phyloP scores from a whole-genome alignment of 768 basidiomycete genomes.

The Lactifluus piperatus region DNA sequence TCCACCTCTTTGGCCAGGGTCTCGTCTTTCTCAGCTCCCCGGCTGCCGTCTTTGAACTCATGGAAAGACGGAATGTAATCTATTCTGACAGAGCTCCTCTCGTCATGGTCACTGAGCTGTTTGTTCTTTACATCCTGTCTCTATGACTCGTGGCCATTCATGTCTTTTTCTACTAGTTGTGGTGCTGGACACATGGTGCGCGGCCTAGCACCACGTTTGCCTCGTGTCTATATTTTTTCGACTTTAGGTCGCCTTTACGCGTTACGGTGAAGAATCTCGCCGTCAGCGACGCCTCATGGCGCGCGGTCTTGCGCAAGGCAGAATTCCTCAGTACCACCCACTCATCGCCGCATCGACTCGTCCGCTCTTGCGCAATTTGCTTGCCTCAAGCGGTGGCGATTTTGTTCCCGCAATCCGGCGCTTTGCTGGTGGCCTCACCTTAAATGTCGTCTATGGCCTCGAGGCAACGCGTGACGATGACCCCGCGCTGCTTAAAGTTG shows the following conservation, averaged over 20 bases:
- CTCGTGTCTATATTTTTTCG: not conserved
- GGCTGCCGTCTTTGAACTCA: slow-evolving; percentile 49
- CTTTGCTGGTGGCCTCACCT: slow-evolving; percentile 18
- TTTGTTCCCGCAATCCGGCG: slow-evolving; percentile 16
- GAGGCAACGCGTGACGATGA: slow-evolving; percentile 34
- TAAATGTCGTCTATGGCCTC: slow-evolving; percentile 55
- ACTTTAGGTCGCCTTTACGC: slow-evolving; percentile 17
- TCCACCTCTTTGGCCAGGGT: slow-evolving; percentile 57
- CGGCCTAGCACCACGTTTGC: not conserved
- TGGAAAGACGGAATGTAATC: slow-evolving; percentile 62
- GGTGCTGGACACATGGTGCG: slow-evolving; percentile 20
- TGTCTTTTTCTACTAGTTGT: not conserved
- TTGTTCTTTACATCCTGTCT: slow-evolving; percentile 25
- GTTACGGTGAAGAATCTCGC: slow-evolving; percentile 17
- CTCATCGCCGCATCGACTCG: slow-evolving; percentile 16
- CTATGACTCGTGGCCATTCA: not conserved
- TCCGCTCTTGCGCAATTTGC: slow-evolving; percentile 15
- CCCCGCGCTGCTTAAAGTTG: slow-evolving; percentile 33
- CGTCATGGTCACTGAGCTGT: slow-evolving; percentile 66
- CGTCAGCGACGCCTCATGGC: slow-evolving; percentile 19
- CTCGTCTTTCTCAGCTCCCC: slow-evolving; percentile 60
- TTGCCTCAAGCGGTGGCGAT: slow-evolving; percentile 12
- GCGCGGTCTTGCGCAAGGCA: slow-evolving; percentile 11
- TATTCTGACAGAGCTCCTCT: slow-evolving; percentile 69
- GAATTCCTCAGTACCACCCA: slow-evolving; percentile 14